Evolutionary conservation across 371 early-diverging fungal genomes (phyloP).

Genomic region (Rhizopus delemar): DNA sequence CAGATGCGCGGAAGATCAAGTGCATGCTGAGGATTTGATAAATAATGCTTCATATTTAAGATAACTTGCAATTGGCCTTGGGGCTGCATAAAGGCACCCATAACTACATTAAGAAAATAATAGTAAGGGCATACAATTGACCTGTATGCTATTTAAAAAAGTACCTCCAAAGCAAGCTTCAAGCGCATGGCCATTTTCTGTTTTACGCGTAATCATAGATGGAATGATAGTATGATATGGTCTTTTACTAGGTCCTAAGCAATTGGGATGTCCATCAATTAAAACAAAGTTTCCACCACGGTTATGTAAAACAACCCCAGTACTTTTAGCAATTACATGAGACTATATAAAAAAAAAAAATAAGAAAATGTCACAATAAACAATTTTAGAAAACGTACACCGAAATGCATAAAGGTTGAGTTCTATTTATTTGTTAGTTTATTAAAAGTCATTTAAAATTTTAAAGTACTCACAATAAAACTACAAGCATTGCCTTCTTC

Average conservation of each 20-base stretch:
- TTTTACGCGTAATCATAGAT: conserved; percentile 59
- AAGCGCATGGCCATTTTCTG: conserved; percentile 39
- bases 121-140: background rate
- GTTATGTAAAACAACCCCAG: conserved; percentile 77
- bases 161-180: conserved; percentile 58
- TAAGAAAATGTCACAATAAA: background rate
- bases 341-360: conserved; percentile 23
- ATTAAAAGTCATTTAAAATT: conserved; percentile 8
- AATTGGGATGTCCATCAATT: conserved; percentile 65
- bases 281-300: conserved; percentile 73
- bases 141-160: conserved; percentile 2
- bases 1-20: conserved; percentile 76
- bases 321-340: conserved; percentile 57
- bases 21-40: conserved; percentile 66
- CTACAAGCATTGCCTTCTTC: conserved; percentile 82
- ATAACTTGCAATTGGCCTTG: conserved; percentile 85
- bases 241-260: conserved; percentile 73
- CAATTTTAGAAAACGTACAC: conserved; percentile 32
- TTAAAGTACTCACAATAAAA: conserved; percentile 61
- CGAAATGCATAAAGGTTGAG: conserved; percentile 62
- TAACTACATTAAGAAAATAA: conserved; percentile 26
- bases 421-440: conserved; percentile 34
- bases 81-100: conserved; percentile 74
- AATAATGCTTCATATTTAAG: conserved; percentile 63
- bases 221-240: conserved; percentile 88